Evolutionary conservation across 164 flowering plant species (phyloP), one percentile per base, ranked within the genome.

Genomic region (Kingdonia uniflora): DNA sequence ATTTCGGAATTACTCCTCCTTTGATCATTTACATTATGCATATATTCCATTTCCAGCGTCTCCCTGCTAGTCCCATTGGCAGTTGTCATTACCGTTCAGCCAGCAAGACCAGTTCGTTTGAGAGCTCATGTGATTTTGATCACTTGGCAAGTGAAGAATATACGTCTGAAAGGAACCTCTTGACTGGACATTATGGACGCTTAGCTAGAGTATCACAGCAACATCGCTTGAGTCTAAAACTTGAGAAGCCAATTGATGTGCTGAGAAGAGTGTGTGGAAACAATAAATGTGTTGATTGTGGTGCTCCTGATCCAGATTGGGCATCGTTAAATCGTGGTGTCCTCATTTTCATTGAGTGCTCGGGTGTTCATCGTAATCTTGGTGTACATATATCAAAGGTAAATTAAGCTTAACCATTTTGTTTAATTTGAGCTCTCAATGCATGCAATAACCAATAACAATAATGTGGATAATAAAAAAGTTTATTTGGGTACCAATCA

Each of bases 321-420:
- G 94, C 96, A 35, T 85, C 96, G 19, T 65, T 87, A 51, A 87
- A 87, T 70, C 88, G 81, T 40, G 91, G 91, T 1, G 71, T 88
- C 65, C 91, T 88, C 58, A 71, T 85, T 54, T 88, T 88, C 70
- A 85, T 87, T 46, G 95, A 85, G 56, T 85, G 95, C 71, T 88
- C 91, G 57, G 94, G 96, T 58, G 87, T 82, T 68, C 95, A 83
- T 57, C 86, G 88, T 42, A 85, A 88, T 67, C 91, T 88, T 69
- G 96, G 95, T 49, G 91, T 82, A 24, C 75, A 74, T 61, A 63
- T 74, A 63, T 74, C 96, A 47, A 84, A 84, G 85, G 92, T 76
- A 67, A 58, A 20, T 41, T 38, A 26, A 1, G 2, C 14, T 26
- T 48, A n/a, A n/a, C n/a, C n/a, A n/a, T n/a, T n/a, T n/a, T n/a